These are phyloP conservation scores for Phaeosphaeriaceae sp. DNA, from an alignment of 2,329 filamentous ascomycete genomes.

Conservation along the genomic window DNA sequence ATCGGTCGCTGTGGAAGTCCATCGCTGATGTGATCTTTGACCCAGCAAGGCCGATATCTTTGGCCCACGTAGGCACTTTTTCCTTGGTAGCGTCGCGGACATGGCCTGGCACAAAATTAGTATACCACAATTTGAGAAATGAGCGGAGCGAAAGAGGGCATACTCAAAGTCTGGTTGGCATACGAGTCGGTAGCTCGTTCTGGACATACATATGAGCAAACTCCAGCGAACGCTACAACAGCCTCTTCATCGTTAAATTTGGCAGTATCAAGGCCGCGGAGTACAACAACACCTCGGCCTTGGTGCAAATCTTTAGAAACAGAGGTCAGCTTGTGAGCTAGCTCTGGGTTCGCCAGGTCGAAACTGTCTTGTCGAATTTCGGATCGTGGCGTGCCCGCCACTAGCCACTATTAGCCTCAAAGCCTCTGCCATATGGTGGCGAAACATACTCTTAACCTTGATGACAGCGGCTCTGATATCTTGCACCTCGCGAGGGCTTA, in stretches of 20 bases:
- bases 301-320: constrained; percentile 40
- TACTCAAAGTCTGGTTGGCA: constrained; percentile 46
- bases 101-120: constrained; percentile 27
- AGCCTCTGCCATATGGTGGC: not conserved
- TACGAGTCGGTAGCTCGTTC: constrained; percentile 46
- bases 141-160: constrained; percentile 1
- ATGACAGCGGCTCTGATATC: constrained; percentile 42
- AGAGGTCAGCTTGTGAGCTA: constrained; percentile 31
- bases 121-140: too few species aligned
- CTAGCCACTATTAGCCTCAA: constrained; percentile 15
- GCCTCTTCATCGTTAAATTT: constrained; percentile 46
- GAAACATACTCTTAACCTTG: constrained; percentile 37
- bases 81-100: constrained; percentile 47
- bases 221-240: constrained; percentile 44
- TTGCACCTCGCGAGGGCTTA: constrained; percentile 32
- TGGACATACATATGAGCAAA: constrained; percentile 39
- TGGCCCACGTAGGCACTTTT: constrained; percentile 38
- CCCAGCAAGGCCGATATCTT: constrained; percentile 44
- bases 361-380: constrained; percentile 35
- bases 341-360: constrained; percentile 24
- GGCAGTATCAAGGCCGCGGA: constrained; percentile 42
- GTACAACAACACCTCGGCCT: constrained; percentile 36
- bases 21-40: constrained; percentile 46
- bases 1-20: constrained; percentile 48
- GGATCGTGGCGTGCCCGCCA: constrained; percentile 23